Evolutionary conservation across 352 stramenopile species (phyloP).

Genomic region (Phytophthora pisi): DNA sequence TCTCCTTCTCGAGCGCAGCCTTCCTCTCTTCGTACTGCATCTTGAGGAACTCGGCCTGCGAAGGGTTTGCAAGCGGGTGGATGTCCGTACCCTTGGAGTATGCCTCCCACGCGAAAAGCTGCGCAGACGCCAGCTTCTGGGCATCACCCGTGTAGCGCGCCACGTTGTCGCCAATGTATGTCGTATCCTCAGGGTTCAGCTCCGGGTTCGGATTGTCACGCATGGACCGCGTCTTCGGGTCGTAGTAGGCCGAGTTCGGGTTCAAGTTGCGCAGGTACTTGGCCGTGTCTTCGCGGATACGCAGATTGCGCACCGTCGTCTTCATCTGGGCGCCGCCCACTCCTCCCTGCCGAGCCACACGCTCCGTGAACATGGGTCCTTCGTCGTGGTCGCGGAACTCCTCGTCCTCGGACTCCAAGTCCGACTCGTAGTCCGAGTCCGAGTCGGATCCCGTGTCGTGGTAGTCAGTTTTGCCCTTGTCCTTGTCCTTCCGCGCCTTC

Average conservation of each 20-base stretch:
- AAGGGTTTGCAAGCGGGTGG: conserved; percentile 97
- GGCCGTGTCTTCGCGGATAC: conserved; percentile 99
- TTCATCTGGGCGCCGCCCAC: conserved; percentile 99
- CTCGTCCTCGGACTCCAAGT: conserved; percentile 89
- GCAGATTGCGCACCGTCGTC: conserved; percentile 96
- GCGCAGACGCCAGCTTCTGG: conserved; percentile 92
- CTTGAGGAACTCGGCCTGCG: conserved; percentile 95
- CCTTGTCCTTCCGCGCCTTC: conserved; percentile 29
- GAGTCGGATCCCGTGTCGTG: conserved; percentile 79
- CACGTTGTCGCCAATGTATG: conserved; percentile 97
- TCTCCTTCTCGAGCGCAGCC: conserved; percentile 68
- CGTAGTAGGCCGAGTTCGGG: conserved; percentile 98
- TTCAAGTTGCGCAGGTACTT: conserved; percentile 99
- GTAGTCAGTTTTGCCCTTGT: conserved; percentile 22
- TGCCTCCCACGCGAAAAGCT: conserved; percentile 96
- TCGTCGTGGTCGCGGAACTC: conserved; percentile 94
- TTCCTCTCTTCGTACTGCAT: conserved; percentile 92
- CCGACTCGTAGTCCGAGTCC: conserved; percentile 90
- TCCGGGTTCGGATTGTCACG: conserved; percentile 98
- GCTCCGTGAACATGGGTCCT: conserved; percentile 93
- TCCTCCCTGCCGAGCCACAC: conserved; percentile 94
- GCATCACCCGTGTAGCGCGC: conserved; percentile 92
- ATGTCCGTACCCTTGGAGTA: conserved; percentile 92
- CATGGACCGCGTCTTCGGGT: conserved; percentile 99
- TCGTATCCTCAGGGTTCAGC: conserved; percentile 91